A percentile compares a stretch with the other conserved stretches of the same genome.
Evolutionary conservation across 179 eudicot species (phyloP).

Genomic region (Pouteria campechiana): DNA sequence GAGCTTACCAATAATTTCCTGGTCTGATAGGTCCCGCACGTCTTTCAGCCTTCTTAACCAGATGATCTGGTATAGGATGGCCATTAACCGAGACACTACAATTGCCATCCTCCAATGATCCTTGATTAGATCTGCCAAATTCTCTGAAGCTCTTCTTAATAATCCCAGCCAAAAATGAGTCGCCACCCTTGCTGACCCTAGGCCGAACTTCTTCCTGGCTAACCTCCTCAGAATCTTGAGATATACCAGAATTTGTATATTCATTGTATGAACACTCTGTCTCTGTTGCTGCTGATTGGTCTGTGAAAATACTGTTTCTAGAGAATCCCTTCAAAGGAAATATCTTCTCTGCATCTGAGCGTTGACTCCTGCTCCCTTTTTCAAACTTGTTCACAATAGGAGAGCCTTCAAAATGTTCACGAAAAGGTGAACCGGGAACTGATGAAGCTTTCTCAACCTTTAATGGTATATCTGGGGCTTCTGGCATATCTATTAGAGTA

Average conservation of each 20-base stretch:
- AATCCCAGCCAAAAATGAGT: constrained; percentile 59
- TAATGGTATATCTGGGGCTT: constrained; percentile 20
- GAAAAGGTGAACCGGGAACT: constrained; percentile 54
- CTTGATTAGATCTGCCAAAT: constrained; percentile 25
- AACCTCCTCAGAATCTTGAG: constrained; percentile 43
- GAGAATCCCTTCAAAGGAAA: constrained; percentile 18
- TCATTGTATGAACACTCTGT: constrained; percentile 55
- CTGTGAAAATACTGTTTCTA: constrained; percentile 48
- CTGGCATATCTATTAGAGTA: constrained; percentile 13
- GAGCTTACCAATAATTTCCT: constrained; percentile 76
- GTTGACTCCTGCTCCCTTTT: constrained; percentile 55
- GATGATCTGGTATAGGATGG: constrained; percentile 53
- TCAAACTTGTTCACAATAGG: constrained; percentile 36
- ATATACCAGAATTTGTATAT: constrained; percentile 32
- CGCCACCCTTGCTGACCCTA: constrained; percentile 38
- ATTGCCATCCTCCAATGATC: constrained; percentile 31
- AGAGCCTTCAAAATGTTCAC: constrained; percentile 62
- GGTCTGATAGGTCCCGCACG: constrained; percentile 70
- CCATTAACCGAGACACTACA: constrained; percentile 68
- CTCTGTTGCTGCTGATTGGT: constrained; percentile 59
- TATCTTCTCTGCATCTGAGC: constrained; percentile 37
- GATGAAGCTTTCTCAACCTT: constrained; percentile 31
- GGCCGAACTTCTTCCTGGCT: constrained; percentile 40
- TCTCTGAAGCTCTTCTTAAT: constrained; percentile 63
- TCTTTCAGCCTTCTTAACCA: constrained; percentile 81